A percentile compares a stretch with the other conserved stretches of the same genome.
Conservation (phyloP, 495 filamentous ascomycete species). For the Aspergillus nanangensis region DNA sequence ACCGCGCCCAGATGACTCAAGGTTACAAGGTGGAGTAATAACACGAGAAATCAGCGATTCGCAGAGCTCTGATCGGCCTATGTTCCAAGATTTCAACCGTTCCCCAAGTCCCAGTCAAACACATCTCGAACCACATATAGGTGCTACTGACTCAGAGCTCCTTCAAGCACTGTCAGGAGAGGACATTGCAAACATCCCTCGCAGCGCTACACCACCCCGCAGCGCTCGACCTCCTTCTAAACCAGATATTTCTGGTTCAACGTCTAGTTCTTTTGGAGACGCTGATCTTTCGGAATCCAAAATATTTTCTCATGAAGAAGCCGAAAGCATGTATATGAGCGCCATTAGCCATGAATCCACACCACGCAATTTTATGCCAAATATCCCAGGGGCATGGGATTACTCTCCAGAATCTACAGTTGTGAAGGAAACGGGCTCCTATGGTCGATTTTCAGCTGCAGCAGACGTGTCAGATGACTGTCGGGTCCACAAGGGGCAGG, state of each 20-base stretch:
- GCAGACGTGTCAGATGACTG: neutral
- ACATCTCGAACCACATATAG: too few relatives aligned
- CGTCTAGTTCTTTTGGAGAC: slow-evolving; percentile 25
- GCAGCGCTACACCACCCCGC: slow-evolving; percentile 3
- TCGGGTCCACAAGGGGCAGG: slow-evolving; percentile 5
- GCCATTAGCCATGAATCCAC: slow-evolving; percentile 48
- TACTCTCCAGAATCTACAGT: slow-evolving; percentile 21
- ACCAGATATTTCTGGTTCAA: slow-evolving; percentile 18
- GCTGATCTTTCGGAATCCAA: slow-evolving; percentile 64
- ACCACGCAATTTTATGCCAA: slow-evolving; percentile 34
- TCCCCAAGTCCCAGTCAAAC: slow-evolving; percentile 1
- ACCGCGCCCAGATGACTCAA: too few relatives aligned
- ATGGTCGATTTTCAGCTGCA: neutral
- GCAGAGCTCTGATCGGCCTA: slow-evolving; percentile 8
- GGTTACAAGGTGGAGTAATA: too few relatives aligned
- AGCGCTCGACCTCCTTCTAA: slow-evolving; percentile 19
- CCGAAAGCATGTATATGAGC: slow-evolving; percentile 94
- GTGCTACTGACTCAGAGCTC: too few relatives aligned
- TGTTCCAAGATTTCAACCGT: too few relatives aligned
- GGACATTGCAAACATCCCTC: neutral
- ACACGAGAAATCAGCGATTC: too few relatives aligned
- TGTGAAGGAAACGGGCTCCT: neutral
- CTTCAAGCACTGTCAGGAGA: too few relatives aligned
- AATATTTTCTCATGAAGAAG: slow-evolving; percentile 85
- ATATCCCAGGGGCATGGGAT: slow-evolving; percentile 62